phyloP scores from a whole-genome alignment of 257 asterid genomes.

The Penstemon barbatus region DNA sequence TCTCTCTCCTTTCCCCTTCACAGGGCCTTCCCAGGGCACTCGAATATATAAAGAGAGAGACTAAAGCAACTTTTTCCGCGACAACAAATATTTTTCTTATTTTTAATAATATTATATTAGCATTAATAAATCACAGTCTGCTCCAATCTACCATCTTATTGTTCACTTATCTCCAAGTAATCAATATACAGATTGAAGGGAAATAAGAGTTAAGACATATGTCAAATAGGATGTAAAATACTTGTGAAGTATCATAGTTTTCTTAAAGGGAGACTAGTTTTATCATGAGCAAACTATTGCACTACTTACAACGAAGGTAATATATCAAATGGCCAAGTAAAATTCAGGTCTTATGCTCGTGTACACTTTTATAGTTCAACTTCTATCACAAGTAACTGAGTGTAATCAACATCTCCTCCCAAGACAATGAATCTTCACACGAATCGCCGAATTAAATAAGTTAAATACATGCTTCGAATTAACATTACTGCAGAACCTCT shows the following conservation, averaged over 20 bases:
- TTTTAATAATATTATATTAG: background rate
- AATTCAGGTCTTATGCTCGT: conserved; percentile 5
- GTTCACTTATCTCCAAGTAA: background rate
- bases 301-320: background rate
- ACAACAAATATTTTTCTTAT: background rate
- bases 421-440: conserved; percentile 4
- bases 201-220: background rate
- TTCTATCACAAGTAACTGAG: conserved; percentile 20
- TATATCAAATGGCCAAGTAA: background rate
- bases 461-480: conserved; percentile 23
- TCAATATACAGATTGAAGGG: too few relatives aligned
- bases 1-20: background rate
- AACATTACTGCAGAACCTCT: conserved; percentile 27
- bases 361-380: background rate
- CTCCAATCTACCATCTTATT: background rate
- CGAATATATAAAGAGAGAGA: background rate
- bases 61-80: background rate
- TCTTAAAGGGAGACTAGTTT: background rate
- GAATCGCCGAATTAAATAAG: too few relatives aligned
- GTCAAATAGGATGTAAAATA: background rate
- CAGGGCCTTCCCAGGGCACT: background rate
- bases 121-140: background rate
- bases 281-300: background rate
- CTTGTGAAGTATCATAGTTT: background rate
- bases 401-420: conserved; percentile 5